Conservation (phyloP, 2,329 filamentous ascomycete genomes). For the Neonectria coccinea region DNA sequence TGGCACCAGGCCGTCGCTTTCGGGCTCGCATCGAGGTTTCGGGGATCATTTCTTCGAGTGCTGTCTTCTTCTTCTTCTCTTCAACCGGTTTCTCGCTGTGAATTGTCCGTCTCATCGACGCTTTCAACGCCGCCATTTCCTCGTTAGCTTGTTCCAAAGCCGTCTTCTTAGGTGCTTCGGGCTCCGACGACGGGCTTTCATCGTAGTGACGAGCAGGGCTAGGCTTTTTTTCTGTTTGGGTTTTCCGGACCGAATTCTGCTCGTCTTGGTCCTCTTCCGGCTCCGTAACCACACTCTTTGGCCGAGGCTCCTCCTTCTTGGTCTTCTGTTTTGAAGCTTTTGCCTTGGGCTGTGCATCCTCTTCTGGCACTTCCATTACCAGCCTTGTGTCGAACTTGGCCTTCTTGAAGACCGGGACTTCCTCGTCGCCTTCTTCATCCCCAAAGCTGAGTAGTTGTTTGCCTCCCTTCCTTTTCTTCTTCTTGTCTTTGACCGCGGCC, state of each 20-base stretch:
- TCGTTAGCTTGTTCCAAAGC: slow-evolving; percentile 79
- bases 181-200: slow-evolving; percentile 41
- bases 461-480: slow-evolving; percentile 78
- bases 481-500: slow-evolving; percentile 63
- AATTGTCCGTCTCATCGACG: slow-evolving; percentile 79
- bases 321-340: slow-evolving; percentile 46
- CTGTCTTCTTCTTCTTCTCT: slow-evolving; percentile 73
- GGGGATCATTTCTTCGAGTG: slow-evolving; percentile 80
- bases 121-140: slow-evolving; percentile 83
- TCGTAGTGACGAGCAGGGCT: slow-evolving; percentile 29
- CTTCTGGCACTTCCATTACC: slow-evolving; percentile 66
- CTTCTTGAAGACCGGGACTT: slow-evolving; percentile 75
- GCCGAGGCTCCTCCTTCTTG: slow-evolving; percentile 40
- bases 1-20: slow-evolving; percentile 72
- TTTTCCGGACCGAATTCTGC: slow-evolving; percentile 16
- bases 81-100: slow-evolving; percentile 60
- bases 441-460: slow-evolving; percentile 85
- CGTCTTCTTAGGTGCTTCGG: slow-evolving; percentile 56
- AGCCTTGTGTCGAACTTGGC: slow-evolving; percentile 83
- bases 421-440: slow-evolving; percentile 70
- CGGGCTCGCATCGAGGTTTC: slow-evolving; percentile 76
- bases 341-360: slow-evolving; percentile 45
- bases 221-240: slow-evolving; percentile 28
- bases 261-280: slow-evolving; percentile 31
- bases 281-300: slow-evolving; percentile 32